Conservation (phyloP, 1,284 basidiomycete species). For the Neolentinus lepideus region DNA sequence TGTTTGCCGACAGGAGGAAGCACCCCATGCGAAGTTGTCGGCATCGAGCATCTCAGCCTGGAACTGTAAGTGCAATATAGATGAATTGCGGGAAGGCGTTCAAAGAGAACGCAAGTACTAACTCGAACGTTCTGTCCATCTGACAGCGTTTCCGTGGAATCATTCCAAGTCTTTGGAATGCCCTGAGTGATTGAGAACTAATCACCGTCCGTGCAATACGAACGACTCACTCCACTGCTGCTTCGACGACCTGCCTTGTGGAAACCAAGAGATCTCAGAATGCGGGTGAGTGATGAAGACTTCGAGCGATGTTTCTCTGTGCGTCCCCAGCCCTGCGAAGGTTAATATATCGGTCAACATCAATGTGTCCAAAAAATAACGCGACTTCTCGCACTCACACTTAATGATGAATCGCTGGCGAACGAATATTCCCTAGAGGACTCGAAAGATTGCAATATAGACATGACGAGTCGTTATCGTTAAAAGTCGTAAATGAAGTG, state of each 20-base stretch:
- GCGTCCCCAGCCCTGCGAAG: too few relatives aligned
- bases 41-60: neutral
- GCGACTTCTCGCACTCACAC: too few relatives aligned
- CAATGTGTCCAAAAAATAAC: too few relatives aligned
- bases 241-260: neutral
- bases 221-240: neutral
- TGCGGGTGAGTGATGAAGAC: too few relatives aligned
- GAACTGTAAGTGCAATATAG: neutral
- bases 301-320: too few relatives aligned
- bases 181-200: neutral
- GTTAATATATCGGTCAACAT: too few relatives aligned
- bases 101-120: neutral
- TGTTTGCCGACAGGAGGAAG: neutral
- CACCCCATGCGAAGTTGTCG: neutral
- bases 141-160: neutral
- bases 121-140: neutral
- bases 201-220: neutral
- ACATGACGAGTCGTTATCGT: neutral
- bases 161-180: neutral
- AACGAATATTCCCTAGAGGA: neutral
- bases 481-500: neutral
- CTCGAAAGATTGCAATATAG: neutral
- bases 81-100: neutral
- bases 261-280: too few relatives aligned
- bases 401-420: neutral